phyloP scores from a whole-genome alignment of 2,329 filamentous ascomycete species.

The Zasmidium angulare region DNA sequence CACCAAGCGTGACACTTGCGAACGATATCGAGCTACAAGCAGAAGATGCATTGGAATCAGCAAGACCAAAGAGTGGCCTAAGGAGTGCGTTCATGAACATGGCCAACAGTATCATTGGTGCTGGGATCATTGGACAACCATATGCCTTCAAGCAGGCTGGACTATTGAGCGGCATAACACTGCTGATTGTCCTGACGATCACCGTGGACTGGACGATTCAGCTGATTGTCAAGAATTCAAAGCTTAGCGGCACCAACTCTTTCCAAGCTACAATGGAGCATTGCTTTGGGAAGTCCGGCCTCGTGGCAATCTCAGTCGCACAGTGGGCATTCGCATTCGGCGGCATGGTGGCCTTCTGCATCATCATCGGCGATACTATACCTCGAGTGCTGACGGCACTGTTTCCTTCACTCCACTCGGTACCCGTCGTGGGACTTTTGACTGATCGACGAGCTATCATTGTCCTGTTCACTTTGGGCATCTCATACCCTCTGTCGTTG shows the following conservation, averaged over 20 bases:
- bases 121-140: conserved; percentile 75
- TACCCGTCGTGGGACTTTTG: conserved; percentile 78
- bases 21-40: conserved; percentile 53
- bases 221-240: conserved; percentile 95
- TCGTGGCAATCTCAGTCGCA: conserved; percentile 86
- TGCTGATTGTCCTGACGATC: conserved; percentile 77
- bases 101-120: conserved; percentile 95
- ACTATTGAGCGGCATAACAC: conserved; percentile 72
- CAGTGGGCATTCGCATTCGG: conserved; percentile 99
- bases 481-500: conserved; percentile 88
- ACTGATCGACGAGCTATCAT: conserved; percentile 82
- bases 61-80: conserved; percentile 80
- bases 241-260: conserved; percentile 87
- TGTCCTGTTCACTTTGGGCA: conserved; percentile 77
- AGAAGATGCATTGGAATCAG: conserved; percentile 59
- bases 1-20: conserved; percentile 73
- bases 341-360: conserved; percentile 96
- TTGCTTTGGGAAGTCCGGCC: conserved; percentile 84
- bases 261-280: conserved; percentile 96
- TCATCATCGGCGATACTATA: conserved; percentile 95
- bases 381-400: conserved; percentile 82
- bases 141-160: conserved; percentile 96
- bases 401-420: conserved; percentile 71
- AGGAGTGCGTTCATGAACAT: conserved; percentile 97
- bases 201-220: conserved; percentile 97